phyloP scores from a whole-genome alignment of 106 monocot genomes.

The Acorus gramineus region DNA sequence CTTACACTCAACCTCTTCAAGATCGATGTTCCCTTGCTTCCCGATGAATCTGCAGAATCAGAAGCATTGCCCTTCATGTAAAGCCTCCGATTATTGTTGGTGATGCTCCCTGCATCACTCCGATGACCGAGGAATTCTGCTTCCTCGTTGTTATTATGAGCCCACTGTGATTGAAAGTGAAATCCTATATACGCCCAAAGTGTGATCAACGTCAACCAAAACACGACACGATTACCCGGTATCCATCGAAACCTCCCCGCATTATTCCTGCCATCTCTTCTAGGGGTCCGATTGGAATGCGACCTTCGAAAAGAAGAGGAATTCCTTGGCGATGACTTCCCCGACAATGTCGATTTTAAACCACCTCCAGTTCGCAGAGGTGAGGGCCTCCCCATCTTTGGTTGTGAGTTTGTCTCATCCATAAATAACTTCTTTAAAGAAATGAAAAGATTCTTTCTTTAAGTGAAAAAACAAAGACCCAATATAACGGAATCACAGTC shows the following conservation, averaged over 20 bases:
- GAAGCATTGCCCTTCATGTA: too few species aligned
- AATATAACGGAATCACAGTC: too few species aligned
- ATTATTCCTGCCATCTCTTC: conserved; percentile 33
- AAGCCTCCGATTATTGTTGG: too few species aligned
- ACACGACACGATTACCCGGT: conserved; percentile 42
- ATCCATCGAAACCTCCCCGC: conserved; percentile 29
- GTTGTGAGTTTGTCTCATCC: too few species aligned
- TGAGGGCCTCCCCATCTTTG: conserved; percentile 9
- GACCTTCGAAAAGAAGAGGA: conserved; percentile 46
- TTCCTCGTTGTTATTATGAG: conserved; percentile 45
- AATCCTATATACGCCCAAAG: conserved; percentile 78
- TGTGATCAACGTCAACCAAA: conserved; percentile 55
- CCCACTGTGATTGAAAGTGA: conserved; percentile 71
- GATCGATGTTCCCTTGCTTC: conserved; percentile 8
- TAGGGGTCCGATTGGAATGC: conserved; percentile 34
- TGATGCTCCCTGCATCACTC: conserved; percentile 10
- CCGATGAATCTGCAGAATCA: background rate
- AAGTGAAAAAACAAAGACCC: too few species aligned
- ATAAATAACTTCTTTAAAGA: too few species aligned
- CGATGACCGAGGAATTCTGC: conserved; percentile 39
- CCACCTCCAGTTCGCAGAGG: too few species aligned
- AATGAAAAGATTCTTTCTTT: too few species aligned
- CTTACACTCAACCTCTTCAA: conserved; percentile 16
- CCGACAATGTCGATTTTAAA: conserved; percentile 34
- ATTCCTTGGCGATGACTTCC: conserved; percentile 42